A percentile compares a stretch with the other conserved stretches of the same genome.
phyloP scores from a whole-genome alignment of 495 filamentous ascomycete species.

The Trichoderma parareesei region DNA sequence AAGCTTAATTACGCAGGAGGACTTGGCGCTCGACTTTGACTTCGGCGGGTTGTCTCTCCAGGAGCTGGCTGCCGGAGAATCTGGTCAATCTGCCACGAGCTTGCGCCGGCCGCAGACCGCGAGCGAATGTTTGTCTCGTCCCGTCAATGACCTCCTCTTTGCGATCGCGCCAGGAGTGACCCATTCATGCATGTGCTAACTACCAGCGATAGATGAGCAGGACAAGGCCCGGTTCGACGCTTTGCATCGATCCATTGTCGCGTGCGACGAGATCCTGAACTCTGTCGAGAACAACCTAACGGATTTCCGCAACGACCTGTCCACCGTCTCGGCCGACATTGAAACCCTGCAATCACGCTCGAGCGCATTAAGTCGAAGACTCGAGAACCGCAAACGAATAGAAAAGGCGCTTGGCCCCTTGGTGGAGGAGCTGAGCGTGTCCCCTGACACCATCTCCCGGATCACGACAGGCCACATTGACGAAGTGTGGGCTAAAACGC shows the following conservation, averaged over 20 bases:
- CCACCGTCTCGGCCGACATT: constrained; percentile 86
- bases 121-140: constrained; percentile 53
- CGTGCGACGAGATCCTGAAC: constrained; percentile 86
- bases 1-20: constrained; percentile 32
- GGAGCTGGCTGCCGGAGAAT: constrained; percentile 52
- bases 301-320: constrained; percentile 86
- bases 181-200: constrained; percentile 16
- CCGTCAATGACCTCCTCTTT: not conserved
- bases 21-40: constrained; percentile 52
- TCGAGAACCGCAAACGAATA: constrained; percentile 82
- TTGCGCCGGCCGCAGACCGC: constrained; percentile 6
- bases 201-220: constrained; percentile 54
- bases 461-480: constrained; percentile 87
- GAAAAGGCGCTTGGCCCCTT: constrained; percentile 83
- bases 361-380: constrained; percentile 69
- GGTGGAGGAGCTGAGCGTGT: constrained; percentile 84
- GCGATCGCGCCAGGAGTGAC: constrained; percentile 12
- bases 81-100: constrained; percentile 20
- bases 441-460: constrained; percentile 69
- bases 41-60: constrained; percentile 69
- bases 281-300: constrained; percentile 89
- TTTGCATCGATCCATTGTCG: constrained; percentile 77
- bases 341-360: constrained; percentile 87
- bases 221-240: constrained; percentile 88
- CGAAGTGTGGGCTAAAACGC: constrained; percentile 75